Evolutionary conservation across 106 monocot species (phyloP), one percentile per base, ranked within the genome.

Genomic region (Apostasia ramifera): DNA sequence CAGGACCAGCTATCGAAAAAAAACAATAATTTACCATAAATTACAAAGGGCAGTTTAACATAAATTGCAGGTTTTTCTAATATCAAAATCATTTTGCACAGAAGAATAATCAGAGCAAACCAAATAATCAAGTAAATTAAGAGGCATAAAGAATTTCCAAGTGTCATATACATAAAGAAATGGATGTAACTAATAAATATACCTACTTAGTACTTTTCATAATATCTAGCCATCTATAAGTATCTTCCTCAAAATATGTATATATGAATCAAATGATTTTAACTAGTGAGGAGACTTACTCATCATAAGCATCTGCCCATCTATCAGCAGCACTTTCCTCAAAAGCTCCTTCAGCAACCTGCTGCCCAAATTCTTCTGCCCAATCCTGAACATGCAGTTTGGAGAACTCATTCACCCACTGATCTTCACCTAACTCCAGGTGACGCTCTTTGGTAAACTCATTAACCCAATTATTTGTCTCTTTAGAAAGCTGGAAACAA

Each of bases 401-500:
- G n/a, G 98, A 93, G 78, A 98, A 98, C 55, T 98, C 93, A 74
- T 74, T 84, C 4, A 83, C 87, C 98, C 98, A 98, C 37, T 89
- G 82, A 75, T 98, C 87, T 52, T 90, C 85, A 63, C 61, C 72
- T 69, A 50, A 78, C n/a, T 71, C 75, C 70, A 73, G 77, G 51
- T 74, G 77, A 71, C 74, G 78, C 44, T 83, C 83, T 54, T 73
- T 82, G 55, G 82, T 69, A 78, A 85, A 98, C 70, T 98, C 98
- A 73, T 73, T 76, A 10, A 63, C 87, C 98, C 98, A 98, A 42
- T 71, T 66, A 68, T 87, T 77, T 67, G 86, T 62, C 61, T 85
- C 98, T 71, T 75, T 79, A 77, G 92, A 74, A 78, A 85, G 47
- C 98, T 93, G 77, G 66, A 53, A 68, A 14, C 75, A 6, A 71